Evolutionary conservation across 768 basidiomycete species (phyloP), one percentile per base, ranked within the genome.

Genomic region (Podaxis sp.): DNA sequence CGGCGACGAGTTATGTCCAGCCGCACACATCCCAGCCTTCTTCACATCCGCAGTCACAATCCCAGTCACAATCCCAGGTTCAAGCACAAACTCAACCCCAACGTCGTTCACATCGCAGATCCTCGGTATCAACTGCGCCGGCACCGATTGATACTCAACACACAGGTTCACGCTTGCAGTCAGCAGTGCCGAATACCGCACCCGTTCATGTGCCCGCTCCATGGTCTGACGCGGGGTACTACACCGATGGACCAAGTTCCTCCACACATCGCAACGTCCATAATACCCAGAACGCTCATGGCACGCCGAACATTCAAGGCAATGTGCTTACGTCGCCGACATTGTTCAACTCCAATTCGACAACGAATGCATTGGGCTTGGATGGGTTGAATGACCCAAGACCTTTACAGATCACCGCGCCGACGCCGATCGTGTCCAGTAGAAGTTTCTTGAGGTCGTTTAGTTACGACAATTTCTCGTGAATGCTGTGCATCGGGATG

Each of bases 371-470:
- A 22, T 66, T 77, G 33, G 70, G 73, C 44, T 56, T 76, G 40
- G 65, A 67, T 38, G 57, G 56, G 28, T 52, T 58, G 28, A 41
- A 50, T 33, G 54, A 66, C 30, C 65, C 67, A 2, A 65, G 66
- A n/a, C 44, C 70, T 0, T 55, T 67, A 24, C 63, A 62, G 6
- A 74, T 77, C 51, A 71, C 66, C 50, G 74, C 76, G 5, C 78
- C 77, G 1, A 75, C 72, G 22, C 78, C 78, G 10, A 67, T 73
- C 24, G 66, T 70, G 4, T 68, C 75, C 4, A 70, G 65, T 44
- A 67, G 66, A 20, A 49, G 63, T 48, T 73, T 77, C 58, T 65
- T 77, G 64, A 66, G 75, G 48, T 73, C 75, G 13, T 76, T 72
- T 66, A 75, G 72, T 62, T 64, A 66, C 36, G 74, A 73, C 26